Evolutionary conservation across 768 basidiomycete species (phyloP).

Genomic region (Harrya chromipes): DNA sequence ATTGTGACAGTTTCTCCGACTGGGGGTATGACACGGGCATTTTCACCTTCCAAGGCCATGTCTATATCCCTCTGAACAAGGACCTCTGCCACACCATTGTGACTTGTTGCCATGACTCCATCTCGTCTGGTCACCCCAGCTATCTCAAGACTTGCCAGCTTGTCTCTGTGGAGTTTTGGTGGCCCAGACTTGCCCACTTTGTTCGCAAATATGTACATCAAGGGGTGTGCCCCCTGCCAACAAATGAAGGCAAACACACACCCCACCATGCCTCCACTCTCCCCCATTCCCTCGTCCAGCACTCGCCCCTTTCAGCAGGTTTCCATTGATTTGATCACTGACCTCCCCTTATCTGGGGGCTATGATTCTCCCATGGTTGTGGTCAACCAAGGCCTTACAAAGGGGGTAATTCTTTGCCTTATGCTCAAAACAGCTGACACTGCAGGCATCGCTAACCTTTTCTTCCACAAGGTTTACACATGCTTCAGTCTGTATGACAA

Average conservation of each 20-base stretch:
- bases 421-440: too few species aligned
- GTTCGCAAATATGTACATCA: background rate
- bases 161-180: background rate
- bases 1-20: background rate
- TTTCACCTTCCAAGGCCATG: background rate
- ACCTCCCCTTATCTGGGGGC: too few species aligned
- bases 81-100: background rate
- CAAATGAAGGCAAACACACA: background rate
- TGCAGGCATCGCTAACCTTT: too few species aligned
- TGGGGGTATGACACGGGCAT: background rate
- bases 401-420: too few species aligned
- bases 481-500: too few species aligned
- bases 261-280: background rate
- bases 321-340: constrained; percentile 27
- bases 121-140: background rate
- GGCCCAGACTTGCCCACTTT: background rate
- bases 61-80: background rate
- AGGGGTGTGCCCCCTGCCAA: background rate
- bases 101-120: background rate
- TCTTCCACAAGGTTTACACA: too few species aligned
- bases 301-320: constrained; percentile 20
- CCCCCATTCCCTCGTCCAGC: background rate
- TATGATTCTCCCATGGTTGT: too few species aligned
- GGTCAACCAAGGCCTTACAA: too few species aligned
- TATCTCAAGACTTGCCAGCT: background rate